A percentile compares a stretch with the other conserved stretches of the same genome.
Evolutionary conservation across 768 basidiomycete species (phyloP).

Genomic region (Rhizopogon salebrosus): DNA sequence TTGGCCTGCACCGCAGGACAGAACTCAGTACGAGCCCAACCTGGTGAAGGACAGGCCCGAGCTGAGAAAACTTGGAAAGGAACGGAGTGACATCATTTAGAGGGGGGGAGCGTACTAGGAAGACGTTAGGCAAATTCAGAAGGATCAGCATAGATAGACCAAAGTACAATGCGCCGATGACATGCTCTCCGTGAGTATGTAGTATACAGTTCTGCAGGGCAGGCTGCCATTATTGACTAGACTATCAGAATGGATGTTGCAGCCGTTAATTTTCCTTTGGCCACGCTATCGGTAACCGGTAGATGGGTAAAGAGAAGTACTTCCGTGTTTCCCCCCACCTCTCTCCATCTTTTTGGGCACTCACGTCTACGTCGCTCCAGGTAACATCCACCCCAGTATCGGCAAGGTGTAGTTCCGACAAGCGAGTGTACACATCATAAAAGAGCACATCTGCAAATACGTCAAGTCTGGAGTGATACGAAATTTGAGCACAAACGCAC

Average conservation of each 20-base stretch:
- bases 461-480: neutral
- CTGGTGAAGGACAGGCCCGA: no score
- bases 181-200: no score
- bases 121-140: no score
- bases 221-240: no score
- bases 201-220: no score
- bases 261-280: slow-evolving; percentile 15
- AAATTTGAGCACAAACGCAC: slow-evolving; percentile 36
- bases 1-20: no score
- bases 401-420: slow-evolving; percentile 82
- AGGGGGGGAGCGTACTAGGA: no score
- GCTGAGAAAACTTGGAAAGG: no score
- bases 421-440: slow-evolving; percentile 85
- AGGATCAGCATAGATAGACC: no score
- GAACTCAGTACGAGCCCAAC: no score
- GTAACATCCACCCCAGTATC: slow-evolving; percentile 71
- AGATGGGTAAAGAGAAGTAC: slow-evolving; percentile 76
- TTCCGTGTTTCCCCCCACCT: slow-evolving; percentile 74
- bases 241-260: neutral
- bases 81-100: no score
- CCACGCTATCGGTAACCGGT: slow-evolving; percentile 56
- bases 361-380: slow-evolving; percentile 82
- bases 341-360: slow-evolving; percentile 37
- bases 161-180: no score
- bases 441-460: slow-evolving; percentile 59